Evolutionary conservation across 2,329 filamentous ascomycete species (phyloP).

Genomic region (Pestalotiopsis sp.): DNA sequence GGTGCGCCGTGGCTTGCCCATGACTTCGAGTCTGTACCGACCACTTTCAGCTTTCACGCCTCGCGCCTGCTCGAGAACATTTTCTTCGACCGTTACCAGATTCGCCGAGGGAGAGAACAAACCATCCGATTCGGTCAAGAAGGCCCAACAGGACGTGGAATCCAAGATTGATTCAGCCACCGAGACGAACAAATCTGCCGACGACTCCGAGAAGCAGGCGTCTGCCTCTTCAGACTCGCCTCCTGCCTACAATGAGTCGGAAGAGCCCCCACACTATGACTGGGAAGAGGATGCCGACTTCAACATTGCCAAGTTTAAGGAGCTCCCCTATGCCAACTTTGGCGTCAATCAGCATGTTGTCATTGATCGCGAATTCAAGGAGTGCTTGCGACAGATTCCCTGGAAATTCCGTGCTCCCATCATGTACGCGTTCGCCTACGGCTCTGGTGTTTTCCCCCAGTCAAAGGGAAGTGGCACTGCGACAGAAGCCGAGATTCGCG

Average conservation of each 20-base stretch:
- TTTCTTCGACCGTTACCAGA: not conserved
- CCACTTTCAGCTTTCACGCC: not conserved
- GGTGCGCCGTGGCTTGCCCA: not conserved
- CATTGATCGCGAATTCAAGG: conserved; percentile 94
- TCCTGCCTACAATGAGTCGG: conserved; percentile 24
- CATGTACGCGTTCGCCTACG: conserved; percentile 95
- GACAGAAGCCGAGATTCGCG: conserved; percentile 58
- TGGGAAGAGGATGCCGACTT: conserved; percentile 80
- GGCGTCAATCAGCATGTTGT: conserved; percentile 96
- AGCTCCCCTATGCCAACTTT: conserved; percentile 79
- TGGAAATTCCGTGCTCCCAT: conserved; percentile 94
- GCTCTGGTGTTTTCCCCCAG: conserved; percentile 94
- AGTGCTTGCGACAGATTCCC: conserved; percentile 82
- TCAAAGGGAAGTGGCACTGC: conserved; percentile 50
- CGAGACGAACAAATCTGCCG: conserved; percentile 25
- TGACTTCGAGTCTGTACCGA: not conserved
- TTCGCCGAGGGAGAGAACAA: not conserved
- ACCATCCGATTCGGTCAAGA: not conserved
- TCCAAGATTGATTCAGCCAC: conserved; percentile 28
- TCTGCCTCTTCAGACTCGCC: conserved; percentile 26
- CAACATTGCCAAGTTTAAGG: conserved; percentile 72
- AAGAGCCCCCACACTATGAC: conserved; percentile 40
- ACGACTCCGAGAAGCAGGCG: conserved; percentile 27
- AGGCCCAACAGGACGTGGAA: conserved; percentile 20
- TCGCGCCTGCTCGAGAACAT: not conserved